These are phyloP conservation scores for Colletotrichum tofieldiae DNA, from an alignment of 2,329 filamentous ascomycete species.

Conservation along the genomic window DNA sequence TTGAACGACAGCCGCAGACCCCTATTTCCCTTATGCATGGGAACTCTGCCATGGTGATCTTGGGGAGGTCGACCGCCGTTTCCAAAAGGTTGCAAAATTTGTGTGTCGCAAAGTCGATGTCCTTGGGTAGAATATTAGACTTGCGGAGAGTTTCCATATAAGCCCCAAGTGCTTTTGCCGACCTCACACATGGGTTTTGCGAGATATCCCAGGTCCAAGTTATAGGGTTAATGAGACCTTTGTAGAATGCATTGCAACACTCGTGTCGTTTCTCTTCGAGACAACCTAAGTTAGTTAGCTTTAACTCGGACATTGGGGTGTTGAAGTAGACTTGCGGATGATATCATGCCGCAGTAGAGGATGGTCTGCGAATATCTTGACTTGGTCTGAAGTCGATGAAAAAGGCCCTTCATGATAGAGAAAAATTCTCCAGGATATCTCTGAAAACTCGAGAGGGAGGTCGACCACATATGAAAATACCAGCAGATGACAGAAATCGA, in stretches of 20 bases:
- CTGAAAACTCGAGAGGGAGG: conserved; percentile 40
- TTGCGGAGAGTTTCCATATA: conserved; percentile 41
- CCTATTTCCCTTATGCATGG: conserved; percentile 21
- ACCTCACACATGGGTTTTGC: conserved; percentile 29
- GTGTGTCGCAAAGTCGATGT: conserved; percentile 42
- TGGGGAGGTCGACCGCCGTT: conserved; percentile 28
- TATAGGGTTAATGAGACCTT: conserved; percentile 35
- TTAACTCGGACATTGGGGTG: neutral
- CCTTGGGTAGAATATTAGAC: conserved; percentile 34
- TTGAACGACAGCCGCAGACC: conserved; percentile 32
- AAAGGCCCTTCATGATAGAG: conserved; percentile 43
- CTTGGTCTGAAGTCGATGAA: conserved; percentile 24
- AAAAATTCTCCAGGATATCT: conserved; percentile 42
- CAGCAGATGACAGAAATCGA: conserved; percentile 42
- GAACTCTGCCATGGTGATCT: conserved; percentile 32
- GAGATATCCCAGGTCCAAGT: conserved; percentile 35
- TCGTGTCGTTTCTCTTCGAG: conserved; percentile 40
- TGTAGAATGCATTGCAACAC: conserved; percentile 40
- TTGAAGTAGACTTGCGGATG: conserved; percentile 26
- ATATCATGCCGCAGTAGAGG: conserved; percentile 42
- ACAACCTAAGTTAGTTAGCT: conserved; percentile 13
- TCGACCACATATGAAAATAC: conserved; percentile 44
- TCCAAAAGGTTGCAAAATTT: conserved; percentile 40
- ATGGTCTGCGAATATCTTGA: conserved; percentile 38
- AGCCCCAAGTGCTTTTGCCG: conserved; percentile 34